Conservation (phyloP, 306 rosid species). For the Rosa chinensis region DNA sequence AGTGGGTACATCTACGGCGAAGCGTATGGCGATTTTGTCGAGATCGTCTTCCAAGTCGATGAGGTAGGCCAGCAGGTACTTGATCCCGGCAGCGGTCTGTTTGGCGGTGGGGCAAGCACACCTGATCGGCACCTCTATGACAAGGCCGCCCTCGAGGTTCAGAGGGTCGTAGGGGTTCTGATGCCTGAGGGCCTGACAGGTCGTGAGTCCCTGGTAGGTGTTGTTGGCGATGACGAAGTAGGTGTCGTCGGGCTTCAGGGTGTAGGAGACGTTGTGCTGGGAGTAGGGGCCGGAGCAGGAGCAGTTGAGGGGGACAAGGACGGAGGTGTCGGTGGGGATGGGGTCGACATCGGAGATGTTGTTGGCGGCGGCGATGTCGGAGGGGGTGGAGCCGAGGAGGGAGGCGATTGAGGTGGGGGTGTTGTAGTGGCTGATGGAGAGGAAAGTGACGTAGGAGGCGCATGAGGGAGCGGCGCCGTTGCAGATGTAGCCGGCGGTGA, state of each 20-base stretch:
- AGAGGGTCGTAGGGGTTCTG: constrained; percentile 28
- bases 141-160: constrained; percentile 18
- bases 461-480: constrained; percentile 42
- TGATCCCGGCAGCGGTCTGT: constrained; percentile 45
- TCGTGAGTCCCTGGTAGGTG: constrained; percentile 63
- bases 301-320: constrained; percentile 58
- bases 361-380: constrained; percentile 42
- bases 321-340: constrained; percentile 28
- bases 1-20: constrained; percentile 34
- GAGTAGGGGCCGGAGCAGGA: constrained; percentile 46
- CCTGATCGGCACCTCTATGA: constrained; percentile 48
- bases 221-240: constrained; percentile 55
- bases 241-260: constrained; percentile 30
- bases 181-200: constrained; percentile 55
- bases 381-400: constrained; percentile 36
- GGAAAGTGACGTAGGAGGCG: constrained; percentile 61
- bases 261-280: constrained; percentile 52
- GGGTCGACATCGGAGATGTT: constrained; percentile 41
- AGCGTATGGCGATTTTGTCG: constrained; percentile 37
- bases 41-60: constrained; percentile 33
- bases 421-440: constrained; percentile 37
- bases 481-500: constrained; percentile 52
- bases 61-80: constrained; percentile 51
- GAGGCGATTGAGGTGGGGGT: constrained; percentile 35
- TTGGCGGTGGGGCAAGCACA: constrained; percentile 62